A percentile compares a stretch with the other conserved stretches of the same genome.
phyloP scores from a whole-genome alignment of 495 filamentous ascomycete genomes.

The Gamarada debralockiae region DNA sequence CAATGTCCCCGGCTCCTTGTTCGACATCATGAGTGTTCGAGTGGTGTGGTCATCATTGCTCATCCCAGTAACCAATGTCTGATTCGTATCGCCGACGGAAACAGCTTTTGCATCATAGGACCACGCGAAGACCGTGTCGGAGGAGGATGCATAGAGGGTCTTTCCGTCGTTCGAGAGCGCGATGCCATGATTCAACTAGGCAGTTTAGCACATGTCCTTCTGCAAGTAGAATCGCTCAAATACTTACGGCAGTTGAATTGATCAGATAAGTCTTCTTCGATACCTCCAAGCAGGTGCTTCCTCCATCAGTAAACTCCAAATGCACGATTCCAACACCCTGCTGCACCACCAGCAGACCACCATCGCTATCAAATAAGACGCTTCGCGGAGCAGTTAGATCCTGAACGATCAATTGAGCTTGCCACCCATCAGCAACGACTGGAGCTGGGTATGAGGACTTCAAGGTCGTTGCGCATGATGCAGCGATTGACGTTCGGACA shows the following conservation, averaged over 20 bases:
- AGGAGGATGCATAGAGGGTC: constrained; percentile 61
- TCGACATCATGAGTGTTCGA: constrained; percentile 56
- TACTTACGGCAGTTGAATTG: constrained; percentile 35
- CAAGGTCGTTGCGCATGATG: too few species aligned
- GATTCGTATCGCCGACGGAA: constrained; percentile 36
- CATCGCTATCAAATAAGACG: constrained; percentile 54
- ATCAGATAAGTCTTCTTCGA: constrained; percentile 35
- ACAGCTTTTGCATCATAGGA: constrained; percentile 47
- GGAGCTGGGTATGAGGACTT: constrained; percentile 25
- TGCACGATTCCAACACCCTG: constrained; percentile 48
- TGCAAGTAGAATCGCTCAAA: constrained; percentile 20
- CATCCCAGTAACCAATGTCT: constrained; percentile 56
- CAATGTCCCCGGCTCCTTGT: constrained; percentile 44
- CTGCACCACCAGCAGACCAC: constrained; percentile 60
- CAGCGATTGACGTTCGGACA: too few species aligned
- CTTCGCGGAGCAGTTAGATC: constrained; percentile 51
- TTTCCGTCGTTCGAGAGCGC: constrained; percentile 56
- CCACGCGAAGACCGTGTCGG: constrained; percentile 55
- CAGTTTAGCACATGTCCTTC: not conserved
- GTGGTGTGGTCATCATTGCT: constrained; percentile 53
- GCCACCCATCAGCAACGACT: constrained; percentile 53
- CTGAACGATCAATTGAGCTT: constrained; percentile 48
- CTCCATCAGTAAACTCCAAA: constrained; percentile 45
- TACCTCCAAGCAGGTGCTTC: constrained; percentile 45
- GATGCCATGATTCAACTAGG: constrained; percentile 63